Base-by-base conservation (phyloP, 805 yeast species). In the Schwanniomyces sp. region DNA sequence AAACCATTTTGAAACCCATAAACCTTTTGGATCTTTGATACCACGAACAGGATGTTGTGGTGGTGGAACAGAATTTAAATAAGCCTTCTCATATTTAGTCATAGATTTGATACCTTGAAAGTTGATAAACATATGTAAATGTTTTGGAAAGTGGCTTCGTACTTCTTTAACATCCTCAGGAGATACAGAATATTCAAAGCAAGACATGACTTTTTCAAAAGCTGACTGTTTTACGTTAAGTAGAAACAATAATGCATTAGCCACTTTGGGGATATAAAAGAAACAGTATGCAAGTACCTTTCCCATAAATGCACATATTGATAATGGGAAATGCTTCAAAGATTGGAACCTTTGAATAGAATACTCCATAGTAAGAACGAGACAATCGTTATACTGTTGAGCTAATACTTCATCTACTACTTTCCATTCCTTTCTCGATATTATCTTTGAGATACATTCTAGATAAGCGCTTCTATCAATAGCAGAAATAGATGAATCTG, bases 231-330 rank as follows among this genome's bases (percentile, higher is more conserved):
- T 81, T 40, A 82, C 78, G 55, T 80, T 81, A 37, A 84, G 63
- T 17, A 83, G 58, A 52, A 84, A 84, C 40, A 82, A 58, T 34
- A 84, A 60, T 1, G 85, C 84, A 43, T 73, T 73, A 14, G 86
- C 79, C 4, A 85, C 76, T 25, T 77, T 72, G 0, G 84, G 82
- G 3, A 84, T 64, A 50, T 74, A 67, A 59, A 79, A 78, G 52
- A 76, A 86, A 3, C 82, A 69, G 57, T 82, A 80, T 1, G 91
- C 91, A 60, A 86, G 77, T 3, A 83, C 76, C 56, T 86, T 86
- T 5, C 92, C 92, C 10, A 82, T 69, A 54, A 86, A 85, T 3
- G 90, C 89, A 18, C 81, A 72, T 17, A 79, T 63, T 5, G 85
- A 72, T n/a, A 82, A 62, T 0, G 88, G 74, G 9, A 83, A 67